These are phyloP conservation scores for Hydrangea macrophylla DNA, from an alignment of 148 eudicot genomes.

Conservation along the genomic window DNA sequence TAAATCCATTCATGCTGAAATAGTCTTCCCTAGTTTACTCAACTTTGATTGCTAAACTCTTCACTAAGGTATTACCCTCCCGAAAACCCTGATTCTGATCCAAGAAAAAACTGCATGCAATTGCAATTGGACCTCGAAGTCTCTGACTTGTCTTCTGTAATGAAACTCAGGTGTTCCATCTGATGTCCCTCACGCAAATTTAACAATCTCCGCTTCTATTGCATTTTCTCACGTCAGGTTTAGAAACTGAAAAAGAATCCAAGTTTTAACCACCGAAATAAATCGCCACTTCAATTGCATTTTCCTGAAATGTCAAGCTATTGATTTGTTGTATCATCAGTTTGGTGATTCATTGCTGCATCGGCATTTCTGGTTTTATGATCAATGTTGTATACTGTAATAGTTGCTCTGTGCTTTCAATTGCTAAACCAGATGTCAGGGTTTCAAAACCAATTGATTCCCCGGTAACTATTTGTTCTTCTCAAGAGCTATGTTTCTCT, in stretches of 20 bases:
- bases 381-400: background rate
- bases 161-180: background rate
- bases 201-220: too few relatives aligned
- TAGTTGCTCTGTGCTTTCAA: background rate
- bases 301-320: background rate
- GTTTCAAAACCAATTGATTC: background rate
- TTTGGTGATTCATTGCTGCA: background rate
- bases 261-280: too few relatives aligned
- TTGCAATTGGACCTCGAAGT: background rate
- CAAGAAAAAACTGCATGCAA: background rate
- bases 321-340: background rate
- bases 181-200: too few relatives aligned
- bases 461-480: background rate
- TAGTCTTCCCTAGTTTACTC: background rate
- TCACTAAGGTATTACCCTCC: background rate
- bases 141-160: background rate
- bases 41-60: background rate
- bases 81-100: background rate
- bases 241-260: too few relatives aligned
- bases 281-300: too few relatives aligned
- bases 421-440: background rate
- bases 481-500: background rate
- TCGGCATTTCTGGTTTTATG: background rate
- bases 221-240: too few relatives aligned
- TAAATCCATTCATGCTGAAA: background rate